Evolutionary conservation across 306 rosid species (phyloP).

Genomic region (Heteromeles arbutifolia): DNA sequence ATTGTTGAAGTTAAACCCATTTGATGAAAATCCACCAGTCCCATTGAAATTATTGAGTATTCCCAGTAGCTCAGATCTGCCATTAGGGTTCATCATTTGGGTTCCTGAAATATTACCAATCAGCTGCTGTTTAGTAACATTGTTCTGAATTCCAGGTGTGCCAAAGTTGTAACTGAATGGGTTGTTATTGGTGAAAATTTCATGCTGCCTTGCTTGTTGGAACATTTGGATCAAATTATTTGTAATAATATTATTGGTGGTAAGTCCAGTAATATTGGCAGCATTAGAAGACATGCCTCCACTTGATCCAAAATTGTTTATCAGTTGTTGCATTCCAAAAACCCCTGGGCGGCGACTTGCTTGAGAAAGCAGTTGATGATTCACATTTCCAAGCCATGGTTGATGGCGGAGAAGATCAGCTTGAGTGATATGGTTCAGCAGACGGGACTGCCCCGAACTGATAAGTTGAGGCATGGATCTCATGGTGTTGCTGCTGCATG

Average conservation of each 20-base stretch:
- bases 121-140: neutral
- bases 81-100: slow-evolving; percentile 9
- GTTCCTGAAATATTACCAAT: slow-evolving; percentile 1
- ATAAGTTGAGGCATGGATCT: neutral
- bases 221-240: neutral
- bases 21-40: neutral
- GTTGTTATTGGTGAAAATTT: neutral
- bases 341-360: neutral
- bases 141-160: neutral
- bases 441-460: neutral
- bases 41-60: neutral
- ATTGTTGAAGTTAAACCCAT: neutral
- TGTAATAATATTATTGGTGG: neutral
- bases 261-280: neutral
- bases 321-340: neutral
- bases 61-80: neutral
- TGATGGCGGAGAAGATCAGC: neutral
- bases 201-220: neutral
- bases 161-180: neutral
- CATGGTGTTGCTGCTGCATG: neutral
- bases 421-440: neutral
- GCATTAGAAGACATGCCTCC: neutral
- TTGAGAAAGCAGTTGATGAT: neutral
- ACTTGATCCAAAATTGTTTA: neutral
- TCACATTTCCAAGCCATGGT: slow-evolving; percentile 4